Conservation (phyloP, 129 eudicot species). For the Helianthus tuberosus region DNA sequence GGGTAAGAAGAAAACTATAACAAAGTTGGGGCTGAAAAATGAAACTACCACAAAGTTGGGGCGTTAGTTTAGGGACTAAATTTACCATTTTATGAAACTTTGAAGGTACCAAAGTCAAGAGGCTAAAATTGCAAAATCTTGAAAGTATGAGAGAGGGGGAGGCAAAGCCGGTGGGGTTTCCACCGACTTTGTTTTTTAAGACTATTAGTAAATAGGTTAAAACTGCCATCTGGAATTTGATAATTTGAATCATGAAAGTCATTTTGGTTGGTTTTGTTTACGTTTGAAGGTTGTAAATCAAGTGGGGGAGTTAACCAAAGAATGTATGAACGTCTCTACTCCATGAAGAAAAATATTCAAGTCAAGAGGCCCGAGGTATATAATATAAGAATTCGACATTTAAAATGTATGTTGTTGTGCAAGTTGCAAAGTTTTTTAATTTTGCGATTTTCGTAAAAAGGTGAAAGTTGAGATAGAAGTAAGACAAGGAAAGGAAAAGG, state of each 20-base stretch:
- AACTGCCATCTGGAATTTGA: background rate
- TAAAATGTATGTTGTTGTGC: background rate
- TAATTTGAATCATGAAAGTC: background rate
- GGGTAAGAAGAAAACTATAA: too few species aligned
- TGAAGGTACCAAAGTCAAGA: too few species aligned
- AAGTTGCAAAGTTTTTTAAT: background rate
- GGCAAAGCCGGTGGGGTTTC: too few species aligned
- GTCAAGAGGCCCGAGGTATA: constrained; percentile 62
- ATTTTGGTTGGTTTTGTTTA: background rate
- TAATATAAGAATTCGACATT: background rate
- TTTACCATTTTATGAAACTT: too few species aligned
- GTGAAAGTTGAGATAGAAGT: constrained; percentile 62
- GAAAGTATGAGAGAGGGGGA: too few species aligned
- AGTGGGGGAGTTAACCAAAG: constrained; percentile 36
- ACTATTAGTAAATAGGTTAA: background rate
- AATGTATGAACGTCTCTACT: constrained; percentile 48
- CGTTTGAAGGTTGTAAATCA: constrained; percentile 40
- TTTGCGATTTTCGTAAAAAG: constrained; percentile 19
- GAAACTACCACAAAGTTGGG: too few species aligned
- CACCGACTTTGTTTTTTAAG: too few species aligned
- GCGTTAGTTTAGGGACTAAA: too few species aligned
- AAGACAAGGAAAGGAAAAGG: constrained; percentile 62
- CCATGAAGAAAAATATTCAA: constrained; percentile 56
- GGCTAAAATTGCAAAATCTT: too few species aligned
- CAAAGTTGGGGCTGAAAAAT: too few species aligned